Evolutionary conservation across 305 asterid genomes (phyloP).

Genomic region (Fraxinus angustifolia): DNA sequence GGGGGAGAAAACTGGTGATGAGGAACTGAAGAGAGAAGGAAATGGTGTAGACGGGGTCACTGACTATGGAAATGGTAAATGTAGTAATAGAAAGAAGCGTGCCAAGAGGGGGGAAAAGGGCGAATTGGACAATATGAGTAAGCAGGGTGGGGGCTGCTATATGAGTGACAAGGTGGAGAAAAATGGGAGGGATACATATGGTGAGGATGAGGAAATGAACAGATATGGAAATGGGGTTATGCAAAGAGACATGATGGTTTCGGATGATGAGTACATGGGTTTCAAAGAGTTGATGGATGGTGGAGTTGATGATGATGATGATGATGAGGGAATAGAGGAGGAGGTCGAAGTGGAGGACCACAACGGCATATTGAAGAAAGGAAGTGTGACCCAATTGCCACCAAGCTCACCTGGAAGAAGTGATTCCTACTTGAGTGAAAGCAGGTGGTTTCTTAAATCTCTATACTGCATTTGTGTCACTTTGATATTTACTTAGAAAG

Average conservation of each 20-base stretch:
- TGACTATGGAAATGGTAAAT: constrained; percentile 27
- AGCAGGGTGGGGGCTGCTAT: constrained; percentile 32
- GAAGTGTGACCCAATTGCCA: constrained; percentile 18
- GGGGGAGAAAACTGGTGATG: constrained; percentile 20
- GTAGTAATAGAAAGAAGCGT: background rate
- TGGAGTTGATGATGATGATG: constrained; percentile 41
- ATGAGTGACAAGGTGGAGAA: constrained; percentile 20
- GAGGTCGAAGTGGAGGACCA: constrained; percentile 32
- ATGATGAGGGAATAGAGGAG: constrained; percentile 28
- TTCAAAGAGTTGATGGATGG: constrained; percentile 51
- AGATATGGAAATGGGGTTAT: constrained; percentile 32
- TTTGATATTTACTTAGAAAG: background rate
- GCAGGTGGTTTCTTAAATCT: constrained; percentile 46
- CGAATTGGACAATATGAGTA: background rate
- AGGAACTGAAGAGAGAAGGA: background rate
- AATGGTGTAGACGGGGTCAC: background rate
- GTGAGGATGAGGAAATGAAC: constrained; percentile 27
- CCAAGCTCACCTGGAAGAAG: constrained; percentile 38
- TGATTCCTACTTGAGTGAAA: constrained; percentile 81
- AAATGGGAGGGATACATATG: constrained; percentile 31
- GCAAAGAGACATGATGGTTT: constrained; percentile 30
- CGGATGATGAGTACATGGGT: constrained; percentile 29
- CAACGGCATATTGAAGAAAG: constrained; percentile 30
- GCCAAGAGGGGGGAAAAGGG: background rate
- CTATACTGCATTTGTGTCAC: background rate